Evolutionary conservation across 1,284 basidiomycete genomes (phyloP).

Genomic region (Trichosporon asahii): DNA sequence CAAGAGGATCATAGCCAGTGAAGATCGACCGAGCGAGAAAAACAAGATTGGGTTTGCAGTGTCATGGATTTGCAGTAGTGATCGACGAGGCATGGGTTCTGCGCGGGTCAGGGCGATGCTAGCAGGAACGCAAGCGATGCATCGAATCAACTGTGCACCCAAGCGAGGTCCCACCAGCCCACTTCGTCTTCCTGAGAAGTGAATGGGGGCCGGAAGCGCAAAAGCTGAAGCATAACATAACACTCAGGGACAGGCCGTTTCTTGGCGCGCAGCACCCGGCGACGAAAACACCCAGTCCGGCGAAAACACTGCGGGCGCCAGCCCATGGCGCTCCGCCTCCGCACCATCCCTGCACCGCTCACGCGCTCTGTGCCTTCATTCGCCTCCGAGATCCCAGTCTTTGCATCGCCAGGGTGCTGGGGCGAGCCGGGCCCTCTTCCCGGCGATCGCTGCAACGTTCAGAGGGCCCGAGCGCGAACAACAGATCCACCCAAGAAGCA

Average conservation of each 20-base stretch:
- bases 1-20: too few relatives aligned
- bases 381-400: neutral
- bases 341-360: too few relatives aligned
- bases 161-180: too few relatives aligned
- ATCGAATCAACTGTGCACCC: too few relatives aligned
- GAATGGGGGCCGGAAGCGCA: neutral
- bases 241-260: neutral
- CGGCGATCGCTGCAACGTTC: neutral
- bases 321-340: too few relatives aligned
- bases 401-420: neutral
- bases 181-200: too few relatives aligned
- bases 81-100: too few relatives aligned
- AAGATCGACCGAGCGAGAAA: too few relatives aligned
- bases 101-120: too few relatives aligned
- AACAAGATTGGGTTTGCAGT: neutral
- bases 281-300: neutral
- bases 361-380: neutral
- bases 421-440: neutral
- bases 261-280: neutral
- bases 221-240: neutral
- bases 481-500: too few relatives aligned
- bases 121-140: too few relatives aligned
- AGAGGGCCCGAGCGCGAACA: neutral
- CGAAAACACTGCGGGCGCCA: neutral
- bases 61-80: too few relatives aligned